Percentiles rank a stretch among this genome's conserved stretches.
Evolutionary conservation across 108 stramenopile species (phyloP).

Genomic region (Skeletonema marinoi): DNA sequence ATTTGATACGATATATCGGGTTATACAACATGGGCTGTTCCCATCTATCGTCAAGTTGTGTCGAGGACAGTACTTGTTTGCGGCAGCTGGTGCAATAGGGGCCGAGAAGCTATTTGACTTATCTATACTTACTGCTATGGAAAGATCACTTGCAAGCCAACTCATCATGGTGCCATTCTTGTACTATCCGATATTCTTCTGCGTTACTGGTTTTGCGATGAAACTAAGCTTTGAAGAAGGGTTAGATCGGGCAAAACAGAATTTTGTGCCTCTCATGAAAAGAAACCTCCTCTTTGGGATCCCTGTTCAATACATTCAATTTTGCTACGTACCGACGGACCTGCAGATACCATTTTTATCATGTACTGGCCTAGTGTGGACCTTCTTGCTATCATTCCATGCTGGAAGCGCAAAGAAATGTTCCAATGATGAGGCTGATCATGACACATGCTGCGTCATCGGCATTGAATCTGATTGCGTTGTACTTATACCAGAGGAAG

Average conservation of each 20-base stretch:
- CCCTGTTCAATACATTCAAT: conserved; percentile 74
- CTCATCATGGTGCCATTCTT: conserved; percentile 75
- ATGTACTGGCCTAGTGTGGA: conserved; percentile 66
- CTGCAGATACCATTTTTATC: conserved; percentile 76
- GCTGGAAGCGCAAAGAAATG: conserved; percentile 62
- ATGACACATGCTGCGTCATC: not conserved
- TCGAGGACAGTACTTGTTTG: conserved; percentile 56
- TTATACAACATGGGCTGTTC: conserved; percentile 58
- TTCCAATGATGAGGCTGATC: conserved; percentile 12
- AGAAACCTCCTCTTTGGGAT: conserved; percentile 78
- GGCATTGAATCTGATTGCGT: not conserved
- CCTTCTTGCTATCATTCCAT: conserved; percentile 54
- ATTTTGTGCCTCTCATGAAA: conserved; percentile 72
- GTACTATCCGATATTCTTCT: conserved; percentile 77
- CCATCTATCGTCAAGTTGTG: conserved; percentile 59
- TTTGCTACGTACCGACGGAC: conserved; percentile 63
- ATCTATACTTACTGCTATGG: conserved; percentile 45
- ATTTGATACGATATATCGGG: conserved; percentile 69
- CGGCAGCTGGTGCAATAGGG: conserved; percentile 21
- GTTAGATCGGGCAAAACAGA: conserved; percentile 56
- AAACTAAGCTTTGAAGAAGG: conserved; percentile 45
- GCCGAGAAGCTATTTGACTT: conserved; percentile 11
- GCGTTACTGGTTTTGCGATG: conserved; percentile 56
- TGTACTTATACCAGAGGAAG: conserved; percentile 5
- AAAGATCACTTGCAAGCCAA: conserved; percentile 68